Evolutionary conservation across 495 filamentous ascomycete species (phyloP), one percentile per base, ranked within the genome.

Genomic region (Daldinia decipiens): DNA sequence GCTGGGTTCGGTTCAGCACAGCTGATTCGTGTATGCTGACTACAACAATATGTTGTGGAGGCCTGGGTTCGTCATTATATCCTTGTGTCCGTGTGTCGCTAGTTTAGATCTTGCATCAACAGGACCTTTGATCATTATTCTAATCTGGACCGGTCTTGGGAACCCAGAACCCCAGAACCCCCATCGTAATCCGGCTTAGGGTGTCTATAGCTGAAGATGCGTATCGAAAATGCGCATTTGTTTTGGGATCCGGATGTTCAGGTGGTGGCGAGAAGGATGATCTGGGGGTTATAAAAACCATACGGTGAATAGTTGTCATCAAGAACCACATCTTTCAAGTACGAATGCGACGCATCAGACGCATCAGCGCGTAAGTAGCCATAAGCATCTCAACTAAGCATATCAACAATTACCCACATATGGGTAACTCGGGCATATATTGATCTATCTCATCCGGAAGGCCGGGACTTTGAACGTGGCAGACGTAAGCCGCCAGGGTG

Each of bases 151-250:
- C 29, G 13, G 36, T 57, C 43, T 19, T 65, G 21, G 50, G 38
- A 68, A 68, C 13, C 36, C 43, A 47, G 43, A 47, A n/a, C 12
- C 5, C 11, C 34, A 36, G 9, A 59, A 63, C 52, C 52, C 52
- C 36, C 39, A 38, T 51, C 34, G 27, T 31, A 62, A 27, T 59
- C 51, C 31, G 38, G 69, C 62, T 60, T 39, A 53, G 24, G 61
- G 68, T 74, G 72, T 74, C 68, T 71, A 31, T 67, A 78, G 76
- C 75, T 80, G 78, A 80, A 75, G 75, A 68, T 45, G 45, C 24
- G 65, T 31, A 52, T 59, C 19, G 34, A 39, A 27, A 34, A 68
- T 27, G 54, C 53, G 54, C 31, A 54, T 40, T 45, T 29, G 26
- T 51, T 53, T 29, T 50, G 54, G 19, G 31, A 71, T 59, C 27